Percentiles rank a stretch among this genome's conserved stretches.
These are phyloP conservation scores for Diaporthe eres DNA, from an alignment of 2,329 filamentous ascomycete species.

Conservation along the genomic window DNA sequence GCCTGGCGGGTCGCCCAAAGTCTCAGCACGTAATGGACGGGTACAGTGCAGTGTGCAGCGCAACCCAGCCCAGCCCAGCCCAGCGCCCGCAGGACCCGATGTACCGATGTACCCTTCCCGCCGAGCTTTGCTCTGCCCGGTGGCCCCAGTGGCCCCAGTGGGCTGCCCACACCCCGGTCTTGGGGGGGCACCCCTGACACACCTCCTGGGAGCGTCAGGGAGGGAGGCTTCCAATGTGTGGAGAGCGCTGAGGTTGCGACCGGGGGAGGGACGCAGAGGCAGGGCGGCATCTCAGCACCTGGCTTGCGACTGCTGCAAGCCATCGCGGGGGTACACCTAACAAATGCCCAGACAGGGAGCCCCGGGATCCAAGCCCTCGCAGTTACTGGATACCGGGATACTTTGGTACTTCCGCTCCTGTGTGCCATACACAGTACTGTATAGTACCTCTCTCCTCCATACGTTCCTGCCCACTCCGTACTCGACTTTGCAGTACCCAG, in stretches of 20 bases:
- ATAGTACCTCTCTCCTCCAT: background rate
- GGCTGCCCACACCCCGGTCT: conserved; percentile 31
- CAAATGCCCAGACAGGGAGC: conserved; percentile 21
- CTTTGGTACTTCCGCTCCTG: background rate
- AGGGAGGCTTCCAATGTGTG: conserved; percentile 32
- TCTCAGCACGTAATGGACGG: conserved; percentile 42
- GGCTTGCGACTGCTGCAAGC: conserved; percentile 22
- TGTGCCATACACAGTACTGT: background rate
- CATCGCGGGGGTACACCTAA: conserved; percentile 35
- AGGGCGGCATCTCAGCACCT: conserved; percentile 5
- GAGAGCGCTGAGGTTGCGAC: conserved; percentile 37
- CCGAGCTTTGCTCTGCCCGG: conserved; percentile 25
- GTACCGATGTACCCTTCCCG: conserved; percentile 27
- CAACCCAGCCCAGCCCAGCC: conserved; percentile 2
- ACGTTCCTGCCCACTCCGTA: background rate
- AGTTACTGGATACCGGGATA: background rate
- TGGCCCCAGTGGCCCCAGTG: conserved; percentile 30
- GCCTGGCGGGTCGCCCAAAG: conserved; percentile 33
- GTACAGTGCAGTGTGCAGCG: conserved; percentile 34
- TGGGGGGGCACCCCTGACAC: conserved; percentile 40
- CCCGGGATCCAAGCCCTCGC: conserved; percentile 5
- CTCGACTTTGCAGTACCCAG: background rate
- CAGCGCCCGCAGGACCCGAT: conserved; percentile 23
- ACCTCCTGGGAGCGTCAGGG: conserved; percentile 40
- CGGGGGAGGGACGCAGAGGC: conserved; percentile 32